Conservation (phyloP, 257 asterid genomes). For the Linderniella brevidens region DNA sequence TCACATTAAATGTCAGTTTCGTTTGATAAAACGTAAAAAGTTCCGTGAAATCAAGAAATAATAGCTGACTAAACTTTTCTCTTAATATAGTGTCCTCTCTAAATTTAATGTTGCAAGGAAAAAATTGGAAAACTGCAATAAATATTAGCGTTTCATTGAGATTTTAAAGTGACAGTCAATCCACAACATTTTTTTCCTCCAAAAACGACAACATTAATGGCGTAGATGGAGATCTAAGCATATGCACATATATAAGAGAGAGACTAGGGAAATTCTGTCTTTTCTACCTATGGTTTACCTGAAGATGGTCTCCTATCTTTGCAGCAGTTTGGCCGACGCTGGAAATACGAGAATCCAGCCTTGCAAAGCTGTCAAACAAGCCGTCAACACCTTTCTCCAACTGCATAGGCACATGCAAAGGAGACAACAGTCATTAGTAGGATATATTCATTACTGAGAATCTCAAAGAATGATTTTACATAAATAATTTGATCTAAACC, state of each 20-base stretch:
- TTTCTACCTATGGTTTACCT: conserved; percentile 25
- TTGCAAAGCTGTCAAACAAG: conserved; percentile 82
- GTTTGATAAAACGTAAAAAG: too few species aligned
- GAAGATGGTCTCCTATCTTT: conserved; percentile 95
- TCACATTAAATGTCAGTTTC: too few species aligned
- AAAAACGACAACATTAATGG: too few species aligned
- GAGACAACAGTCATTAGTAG: conserved; percentile 7
- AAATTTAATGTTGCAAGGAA: too few species aligned
- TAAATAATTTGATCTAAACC: conserved; percentile 21
- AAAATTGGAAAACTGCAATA: neutral
- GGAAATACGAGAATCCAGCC: conserved; percentile 93
- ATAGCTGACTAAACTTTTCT: too few species aligned
- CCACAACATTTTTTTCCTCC: too few species aligned
- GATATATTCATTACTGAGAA: neutral
- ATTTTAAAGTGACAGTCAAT: too few species aligned
- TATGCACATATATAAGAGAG: too few species aligned
- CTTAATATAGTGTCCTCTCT: too few species aligned
- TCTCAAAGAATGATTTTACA: too few species aligned
- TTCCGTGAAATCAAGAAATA: too few species aligned
- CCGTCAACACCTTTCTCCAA: conserved; percentile 98
- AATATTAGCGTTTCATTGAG: neutral
- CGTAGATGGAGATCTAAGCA: too few species aligned
- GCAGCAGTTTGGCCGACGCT: conserved; percentile 99
- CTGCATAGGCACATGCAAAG: conserved; percentile 28
- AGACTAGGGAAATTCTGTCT: conserved; percentile 1